Evolutionary conservation across 345 rosid species (phyloP).

Genomic region (Firmiana major): DNA sequence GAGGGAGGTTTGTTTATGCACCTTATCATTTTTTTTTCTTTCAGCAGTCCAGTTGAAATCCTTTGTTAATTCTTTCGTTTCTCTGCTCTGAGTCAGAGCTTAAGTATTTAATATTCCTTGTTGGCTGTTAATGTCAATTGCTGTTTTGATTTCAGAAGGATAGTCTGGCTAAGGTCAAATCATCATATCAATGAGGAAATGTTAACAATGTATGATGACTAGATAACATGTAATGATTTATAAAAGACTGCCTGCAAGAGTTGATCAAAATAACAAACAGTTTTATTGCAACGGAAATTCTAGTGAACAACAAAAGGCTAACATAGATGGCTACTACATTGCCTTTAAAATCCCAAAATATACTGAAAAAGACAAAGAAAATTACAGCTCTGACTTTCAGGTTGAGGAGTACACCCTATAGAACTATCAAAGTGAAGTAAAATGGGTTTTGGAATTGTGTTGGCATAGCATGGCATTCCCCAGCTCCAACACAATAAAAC

Average conservation of each 20-base stretch:
- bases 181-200: no score
- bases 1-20: background rate
- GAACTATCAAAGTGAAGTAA: background rate
- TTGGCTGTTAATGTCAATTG: background rate
- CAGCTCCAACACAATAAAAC: background rate
- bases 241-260: background rate
- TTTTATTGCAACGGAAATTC: background rate
- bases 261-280: background rate
- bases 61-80: background rate
- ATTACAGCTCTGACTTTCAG: conserved; percentile 8
- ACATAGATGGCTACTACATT: background rate
- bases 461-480: background rate
- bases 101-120: background rate
- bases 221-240: background rate
- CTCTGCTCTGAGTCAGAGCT: background rate
- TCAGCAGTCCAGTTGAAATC: background rate
- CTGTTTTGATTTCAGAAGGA: background rate
- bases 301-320: background rate
- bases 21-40: no score
- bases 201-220: background rate
- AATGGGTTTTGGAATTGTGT: background rate
- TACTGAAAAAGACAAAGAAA: background rate
- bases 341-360: background rate
- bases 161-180: no score
- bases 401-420: background rate